Evolutionary conservation across 495 filamentous ascomycete genomes (phyloP).

Genomic region (Hyaloscypha hepaticicola): DNA sequence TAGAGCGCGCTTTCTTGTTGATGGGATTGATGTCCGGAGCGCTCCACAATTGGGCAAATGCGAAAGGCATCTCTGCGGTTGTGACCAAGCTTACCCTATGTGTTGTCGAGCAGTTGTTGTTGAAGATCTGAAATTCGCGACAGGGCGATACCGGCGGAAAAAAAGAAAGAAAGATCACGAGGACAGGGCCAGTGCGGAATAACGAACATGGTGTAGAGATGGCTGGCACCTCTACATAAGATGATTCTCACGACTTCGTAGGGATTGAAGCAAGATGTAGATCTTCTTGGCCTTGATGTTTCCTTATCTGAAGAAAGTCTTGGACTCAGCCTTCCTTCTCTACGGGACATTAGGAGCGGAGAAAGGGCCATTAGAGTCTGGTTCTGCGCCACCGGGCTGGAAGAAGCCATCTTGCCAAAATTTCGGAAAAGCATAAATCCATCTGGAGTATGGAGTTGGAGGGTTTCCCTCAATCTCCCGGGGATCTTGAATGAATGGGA

Average conservation of each 20-base stretch:
- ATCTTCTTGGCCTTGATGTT: constrained; percentile 17
- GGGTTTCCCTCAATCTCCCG: constrained; percentile 13
- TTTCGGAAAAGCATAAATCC: background rate
- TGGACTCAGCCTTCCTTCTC: constrained; percentile 11
- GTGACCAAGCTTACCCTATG: background rate
- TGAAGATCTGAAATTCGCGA: background rate
- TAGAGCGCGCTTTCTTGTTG: constrained; percentile 74
- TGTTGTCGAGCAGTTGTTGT: background rate
- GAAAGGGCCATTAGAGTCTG: background rate
- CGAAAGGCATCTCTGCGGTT: constrained; percentile 40
- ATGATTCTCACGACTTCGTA: background rate
- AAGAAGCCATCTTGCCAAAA: background rate
- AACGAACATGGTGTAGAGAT: constrained; percentile 2
- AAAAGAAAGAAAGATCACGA: background rate
- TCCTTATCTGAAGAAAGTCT: constrained; percentile 12
- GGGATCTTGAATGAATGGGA: constrained; percentile 7
- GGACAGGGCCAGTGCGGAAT: constrained; percentile 7
- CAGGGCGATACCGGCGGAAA: too few species aligned
- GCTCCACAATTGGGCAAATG: constrained; percentile 51
- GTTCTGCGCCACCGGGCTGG: background rate
- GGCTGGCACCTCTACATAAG: background rate
- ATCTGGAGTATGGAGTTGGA: constrained; percentile 1
- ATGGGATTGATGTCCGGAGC: constrained; percentile 66
- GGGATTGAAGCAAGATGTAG: constrained; percentile 2
- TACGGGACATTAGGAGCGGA: constrained; percentile 9